A percentile compares a stretch with the other conserved stretches of the same genome.
phyloP scores from a whole-genome alignment of 768 basidiomycete genomes.

The Rhodotorula paludigena region DNA sequence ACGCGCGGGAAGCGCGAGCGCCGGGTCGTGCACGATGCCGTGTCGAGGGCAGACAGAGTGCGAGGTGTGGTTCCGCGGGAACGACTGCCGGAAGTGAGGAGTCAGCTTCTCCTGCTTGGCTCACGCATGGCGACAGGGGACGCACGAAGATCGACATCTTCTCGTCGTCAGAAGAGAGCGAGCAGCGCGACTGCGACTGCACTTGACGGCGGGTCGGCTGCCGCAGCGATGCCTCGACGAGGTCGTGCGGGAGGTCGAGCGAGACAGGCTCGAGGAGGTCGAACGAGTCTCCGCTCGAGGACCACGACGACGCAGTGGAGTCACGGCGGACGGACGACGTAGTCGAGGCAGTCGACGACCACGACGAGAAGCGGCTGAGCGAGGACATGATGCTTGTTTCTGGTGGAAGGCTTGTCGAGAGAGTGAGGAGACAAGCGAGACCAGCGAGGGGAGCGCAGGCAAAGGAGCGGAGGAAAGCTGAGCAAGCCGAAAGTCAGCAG shows the following conservation, averaged over 20 bases:
- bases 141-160: conserved; percentile 9
- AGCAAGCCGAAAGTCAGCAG: too few relatives aligned
- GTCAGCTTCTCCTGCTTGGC: neutral
- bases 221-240: neutral
- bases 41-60: conserved; percentile 17
- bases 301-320: neutral
- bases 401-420: neutral
- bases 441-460: too few relatives aligned
- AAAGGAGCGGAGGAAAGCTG: too few relatives aligned
- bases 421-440: too few relatives aligned
- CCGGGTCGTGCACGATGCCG: conserved; percentile 26
- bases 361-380: neutral
- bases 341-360: neutral
- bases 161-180: neutral
- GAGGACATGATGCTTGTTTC: neutral
- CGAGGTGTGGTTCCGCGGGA: conserved; percentile 15
- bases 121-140: neutral
- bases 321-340: neutral
- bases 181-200: neutral
- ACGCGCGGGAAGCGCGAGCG: conserved; percentile 22
- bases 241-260: neutral
- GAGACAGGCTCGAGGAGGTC: conserved; percentile 7
- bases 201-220: neutral
- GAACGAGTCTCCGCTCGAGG: neutral
- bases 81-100: neutral